Conservation (phyloP, 306 rosid genomes). For the Corylus avellana region DNA sequence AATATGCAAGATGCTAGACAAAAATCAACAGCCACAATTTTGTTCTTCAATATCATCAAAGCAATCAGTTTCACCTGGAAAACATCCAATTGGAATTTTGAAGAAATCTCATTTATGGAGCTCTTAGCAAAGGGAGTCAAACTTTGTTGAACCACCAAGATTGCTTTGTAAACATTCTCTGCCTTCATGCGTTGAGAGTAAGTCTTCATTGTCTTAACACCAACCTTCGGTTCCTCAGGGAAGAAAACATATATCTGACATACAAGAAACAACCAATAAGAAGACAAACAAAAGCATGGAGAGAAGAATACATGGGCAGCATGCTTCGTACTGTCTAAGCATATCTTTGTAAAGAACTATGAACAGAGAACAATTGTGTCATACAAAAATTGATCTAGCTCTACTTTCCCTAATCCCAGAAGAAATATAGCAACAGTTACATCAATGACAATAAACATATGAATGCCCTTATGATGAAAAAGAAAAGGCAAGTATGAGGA, state of each 20-base stretch:
- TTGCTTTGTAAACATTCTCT: slow-evolving; percentile 62
- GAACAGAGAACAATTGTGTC: neutral
- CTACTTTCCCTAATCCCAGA: neutral
- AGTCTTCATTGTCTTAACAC: slow-evolving; percentile 52
- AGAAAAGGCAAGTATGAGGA: neutral
- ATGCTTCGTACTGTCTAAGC: neutral
- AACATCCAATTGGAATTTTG: slow-evolving; percentile 65
- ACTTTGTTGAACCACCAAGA: slow-evolving; percentile 59
- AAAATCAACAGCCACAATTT: neutral
- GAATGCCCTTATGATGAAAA: neutral
- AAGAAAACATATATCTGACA: slow-evolving; percentile 72
- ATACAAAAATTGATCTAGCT: slow-evolving; percentile 2
- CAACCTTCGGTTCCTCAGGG: slow-evolving; percentile 68
- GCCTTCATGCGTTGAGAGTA: slow-evolving; percentile 66
- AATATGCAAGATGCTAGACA: neutral
- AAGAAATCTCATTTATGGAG: slow-evolving; percentile 42
- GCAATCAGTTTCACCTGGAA: slow-evolving; percentile 59
- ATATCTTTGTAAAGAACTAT: neutral
- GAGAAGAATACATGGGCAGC: neutral
- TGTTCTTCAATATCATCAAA: neutral
- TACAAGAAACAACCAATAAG: slow-evolving; percentile 19
- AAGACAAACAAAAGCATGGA: neutral
- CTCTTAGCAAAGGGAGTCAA: slow-evolving; percentile 56
- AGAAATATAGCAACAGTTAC: neutral
- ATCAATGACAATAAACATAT: neutral